Percentiles rank a stretch among this genome's conserved stretches.
Conservation (phyloP, 345 rosid species). For the Zanthoxylum bungeanum region DNA sequence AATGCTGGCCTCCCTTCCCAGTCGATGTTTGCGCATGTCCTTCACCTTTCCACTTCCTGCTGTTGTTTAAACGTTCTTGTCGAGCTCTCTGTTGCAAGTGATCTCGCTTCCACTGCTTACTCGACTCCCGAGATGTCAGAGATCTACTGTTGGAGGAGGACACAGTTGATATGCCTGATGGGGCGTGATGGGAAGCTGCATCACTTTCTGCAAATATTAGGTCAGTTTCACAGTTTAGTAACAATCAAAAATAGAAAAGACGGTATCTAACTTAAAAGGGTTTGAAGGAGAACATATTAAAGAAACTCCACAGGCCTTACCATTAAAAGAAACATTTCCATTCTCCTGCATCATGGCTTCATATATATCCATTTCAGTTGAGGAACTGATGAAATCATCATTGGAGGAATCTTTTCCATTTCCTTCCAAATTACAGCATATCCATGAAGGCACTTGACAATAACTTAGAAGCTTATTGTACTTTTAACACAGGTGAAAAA, state of each 20-base stretch:
- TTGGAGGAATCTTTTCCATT: conserved; percentile 46
- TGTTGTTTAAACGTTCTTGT: conserved; percentile 84
- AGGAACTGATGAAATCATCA: conserved; percentile 53
- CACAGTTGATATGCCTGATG: conserved; percentile 38
- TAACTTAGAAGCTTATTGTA: conserved; percentile 66
- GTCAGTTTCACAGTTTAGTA: background rate
- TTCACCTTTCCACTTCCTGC: conserved; percentile 95
- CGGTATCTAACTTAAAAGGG: background rate
- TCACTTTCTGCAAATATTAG: conserved; percentile 14
- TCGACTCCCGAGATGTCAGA: no score
- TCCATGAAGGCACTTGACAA: conserved; percentile 84
- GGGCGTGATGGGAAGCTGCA: conserved; percentile 52
- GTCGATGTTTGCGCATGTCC: conserved; percentile 38
- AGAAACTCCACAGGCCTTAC: conserved; percentile 29
- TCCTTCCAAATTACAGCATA: conserved; percentile 72
- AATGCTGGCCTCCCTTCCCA: no score
- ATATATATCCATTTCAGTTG: conserved; percentile 87
- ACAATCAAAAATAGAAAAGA: background rate
- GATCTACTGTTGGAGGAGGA: conserved; percentile 55
- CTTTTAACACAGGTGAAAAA: conserved; percentile 36
- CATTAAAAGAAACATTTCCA: conserved; percentile 37
- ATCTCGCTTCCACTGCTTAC: conserved; percentile 91
- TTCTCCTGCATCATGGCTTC: conserved; percentile 42
- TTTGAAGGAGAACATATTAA: background rate
- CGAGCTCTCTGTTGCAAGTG: conserved; percentile 87